A percentile compares a stretch with the other conserved stretches of the same genome.
Conservation (phyloP, 2,329 filamentous ascomycete species). For the Cercospora sp. region DNA sequence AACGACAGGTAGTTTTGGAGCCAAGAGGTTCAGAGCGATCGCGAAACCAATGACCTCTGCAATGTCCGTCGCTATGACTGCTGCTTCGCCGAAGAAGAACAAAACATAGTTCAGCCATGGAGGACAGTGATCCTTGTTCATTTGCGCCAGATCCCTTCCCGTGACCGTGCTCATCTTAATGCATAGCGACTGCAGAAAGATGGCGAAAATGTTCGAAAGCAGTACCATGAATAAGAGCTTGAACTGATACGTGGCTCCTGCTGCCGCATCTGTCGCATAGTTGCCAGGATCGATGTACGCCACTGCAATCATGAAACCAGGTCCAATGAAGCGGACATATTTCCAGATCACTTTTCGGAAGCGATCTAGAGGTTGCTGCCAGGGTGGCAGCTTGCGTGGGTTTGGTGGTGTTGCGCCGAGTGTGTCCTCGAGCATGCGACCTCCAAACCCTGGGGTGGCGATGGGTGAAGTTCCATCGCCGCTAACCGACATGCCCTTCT, state of each 20-base stretch:
- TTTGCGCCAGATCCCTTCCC: constrained; percentile 52
- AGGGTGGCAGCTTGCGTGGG: constrained; percentile 24
- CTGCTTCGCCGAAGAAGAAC: constrained; percentile 57
- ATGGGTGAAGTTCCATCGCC: constrained; percentile 24
- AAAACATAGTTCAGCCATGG: constrained; percentile 56
- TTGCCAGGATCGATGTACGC: constrained; percentile 59
- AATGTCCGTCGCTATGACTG: constrained; percentile 61
- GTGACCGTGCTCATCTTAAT: constrained; percentile 58
- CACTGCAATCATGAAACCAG: constrained; percentile 62
- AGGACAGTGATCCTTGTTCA: constrained; percentile 52
- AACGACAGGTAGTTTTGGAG: constrained; percentile 62
- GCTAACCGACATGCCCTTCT: constrained; percentile 17
- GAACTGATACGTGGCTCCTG: constrained; percentile 66
- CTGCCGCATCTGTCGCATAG: constrained; percentile 69
- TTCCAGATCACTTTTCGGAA: constrained; percentile 39
- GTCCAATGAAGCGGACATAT: constrained; percentile 61
- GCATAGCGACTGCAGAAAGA: constrained; percentile 67
- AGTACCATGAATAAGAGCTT: constrained; percentile 67
- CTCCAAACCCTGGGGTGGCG: constrained; percentile 27
- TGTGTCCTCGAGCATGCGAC: constrained; percentile 31
- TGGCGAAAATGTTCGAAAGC: constrained; percentile 69
- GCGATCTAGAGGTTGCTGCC: constrained; percentile 25
- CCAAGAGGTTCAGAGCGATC: constrained; percentile 66
- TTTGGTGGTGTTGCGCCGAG: constrained; percentile 23
- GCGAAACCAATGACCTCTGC: constrained; percentile 69